Base-by-base conservation (phyloP, 768 basidiomycete species). In the Podaxis mareebaensis region DNA sequence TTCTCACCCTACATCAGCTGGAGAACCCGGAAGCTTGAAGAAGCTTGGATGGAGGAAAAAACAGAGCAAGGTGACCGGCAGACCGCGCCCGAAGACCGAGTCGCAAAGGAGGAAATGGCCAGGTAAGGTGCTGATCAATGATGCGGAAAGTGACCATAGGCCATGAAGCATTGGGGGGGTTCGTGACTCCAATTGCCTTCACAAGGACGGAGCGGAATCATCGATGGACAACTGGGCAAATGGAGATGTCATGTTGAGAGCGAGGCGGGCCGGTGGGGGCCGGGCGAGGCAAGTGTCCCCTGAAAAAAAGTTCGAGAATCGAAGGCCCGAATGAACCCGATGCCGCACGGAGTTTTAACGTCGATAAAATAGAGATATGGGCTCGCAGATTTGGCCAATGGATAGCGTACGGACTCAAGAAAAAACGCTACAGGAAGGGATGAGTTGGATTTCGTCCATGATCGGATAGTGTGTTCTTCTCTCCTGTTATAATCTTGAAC, bases 21-120 rank as follows among this genome's bases (percentile, higher is more conserved):
- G 52, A 61, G 60, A 61, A 61, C 60, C 48, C 20, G 52, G 60
- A 61, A 61, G 60, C 52, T 44, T 33, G 52, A 61, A 61, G 60
- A 61, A 61, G 60, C 39, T 22, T 60, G 33, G 58, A 48, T 52
- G 36, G 59, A 39, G 48, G 36, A 46, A 46, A 48, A 60, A 52
- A 61, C 38, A 61, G 42, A 30, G 60, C 39, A 53, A 53, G 52
- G 17, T 26, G 42, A 44, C 60, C 60, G 60, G 60, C 52, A 61
- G 24, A 61, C 52, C 60, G 60, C 60, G 22, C 28, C 60, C 60
- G 60, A 42, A 42, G 52, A n/a, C 60, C 60, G 60, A 53, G 30
- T 26, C n/a, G 52, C 6, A 44, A 49, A 49, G 30, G 52, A 60
- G 49, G 51, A 56, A 56, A 22, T 26, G 12, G 22, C 54, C 39